These are phyloP conservation scores for Medicago arabica DNA, from an alignment of 306 rosid species.

Conservation along the genomic window DNA sequence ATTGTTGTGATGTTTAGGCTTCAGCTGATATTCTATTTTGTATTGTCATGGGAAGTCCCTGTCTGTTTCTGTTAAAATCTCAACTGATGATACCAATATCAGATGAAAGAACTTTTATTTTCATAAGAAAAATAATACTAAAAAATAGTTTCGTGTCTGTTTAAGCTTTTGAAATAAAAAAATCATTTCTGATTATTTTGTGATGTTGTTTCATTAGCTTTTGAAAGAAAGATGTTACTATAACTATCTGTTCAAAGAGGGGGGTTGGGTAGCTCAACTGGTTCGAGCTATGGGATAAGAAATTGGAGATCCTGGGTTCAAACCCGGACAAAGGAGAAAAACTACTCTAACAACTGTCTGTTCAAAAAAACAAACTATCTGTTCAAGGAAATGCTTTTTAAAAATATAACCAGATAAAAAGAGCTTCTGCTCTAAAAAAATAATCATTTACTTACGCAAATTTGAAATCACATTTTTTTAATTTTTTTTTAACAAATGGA, in stretches of 20 bases:
- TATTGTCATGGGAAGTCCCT: not conserved
- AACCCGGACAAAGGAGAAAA: no score
- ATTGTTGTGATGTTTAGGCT: constrained; percentile 7
- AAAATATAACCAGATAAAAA: not conserved
- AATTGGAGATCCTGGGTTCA: no score
- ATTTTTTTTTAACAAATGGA: not conserved
- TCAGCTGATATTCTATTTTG: not conserved
- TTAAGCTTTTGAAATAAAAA: constrained; percentile 10
- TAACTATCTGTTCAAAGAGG: not conserved
- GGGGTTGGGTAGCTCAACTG: no score
- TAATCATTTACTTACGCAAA: not conserved
- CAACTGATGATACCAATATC: constrained; percentile 7
- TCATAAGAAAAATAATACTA: no score
- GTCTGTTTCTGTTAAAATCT: not conserved
- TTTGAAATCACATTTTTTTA: no score
- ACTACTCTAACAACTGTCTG: no score
- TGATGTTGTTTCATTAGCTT: not conserved
- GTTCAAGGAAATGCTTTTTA: not conserved
- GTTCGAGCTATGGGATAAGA: no score
- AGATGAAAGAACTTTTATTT: not conserved
- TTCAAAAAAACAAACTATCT: not conserved
- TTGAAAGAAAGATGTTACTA: not conserved
- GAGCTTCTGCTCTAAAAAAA: not conserved
- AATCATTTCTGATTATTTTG: not conserved
- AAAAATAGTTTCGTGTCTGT: not conserved